Evolutionary conservation across 2,329 filamentous ascomycete genomes (phyloP), one percentile per base, ranked within the genome.

Genomic region (Talaromyces sp.): DNA sequence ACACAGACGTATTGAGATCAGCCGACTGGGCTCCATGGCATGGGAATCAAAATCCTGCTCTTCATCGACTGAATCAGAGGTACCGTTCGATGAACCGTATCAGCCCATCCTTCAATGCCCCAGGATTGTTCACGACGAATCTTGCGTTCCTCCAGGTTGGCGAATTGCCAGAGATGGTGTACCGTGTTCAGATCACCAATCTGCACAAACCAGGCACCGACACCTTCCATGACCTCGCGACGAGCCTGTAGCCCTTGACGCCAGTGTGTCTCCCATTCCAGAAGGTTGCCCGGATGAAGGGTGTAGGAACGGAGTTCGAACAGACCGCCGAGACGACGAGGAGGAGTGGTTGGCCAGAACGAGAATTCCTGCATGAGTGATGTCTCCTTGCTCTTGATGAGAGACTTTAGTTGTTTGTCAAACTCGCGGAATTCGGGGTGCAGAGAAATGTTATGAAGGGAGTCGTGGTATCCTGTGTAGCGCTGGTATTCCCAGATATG

Each of bases 401-500:
- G 83, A n/a, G 82, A 84, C 79, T 93, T 93, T 61, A 99, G 89
- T 80, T 94, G 91, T 68, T 82, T 82, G 76, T 97, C 92, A 75
- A 97, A 97, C 10, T 86, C 89, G 70, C 88, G 81, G 77, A 92
- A 98, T 19, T 93, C 92, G 68, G 92, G 91, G 73, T 96, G 92
- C 71, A 85, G 82, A 67, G 91, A 88, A 70, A 98, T 97, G 71
- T 86, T 87, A 82, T 97, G 87, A 56, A 97, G 85, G 22, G 95
- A 98, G 67, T 90, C 88, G 79, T 99, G 95, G 79, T 98, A 98
- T 67, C 95, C 95, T 72, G 93, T 86, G 81, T 98, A 99, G 73
- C 93, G 90, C 80, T 98, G 93, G 79, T 99, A 99, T 79, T 99
- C 95, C 95, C 95, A 99, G 74, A 99, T 99, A 78, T 99, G 95